Conservation (phyloP, 495 filamentous ascomycete genomes). For the Aspergillus incahuasiensis region DNA sequence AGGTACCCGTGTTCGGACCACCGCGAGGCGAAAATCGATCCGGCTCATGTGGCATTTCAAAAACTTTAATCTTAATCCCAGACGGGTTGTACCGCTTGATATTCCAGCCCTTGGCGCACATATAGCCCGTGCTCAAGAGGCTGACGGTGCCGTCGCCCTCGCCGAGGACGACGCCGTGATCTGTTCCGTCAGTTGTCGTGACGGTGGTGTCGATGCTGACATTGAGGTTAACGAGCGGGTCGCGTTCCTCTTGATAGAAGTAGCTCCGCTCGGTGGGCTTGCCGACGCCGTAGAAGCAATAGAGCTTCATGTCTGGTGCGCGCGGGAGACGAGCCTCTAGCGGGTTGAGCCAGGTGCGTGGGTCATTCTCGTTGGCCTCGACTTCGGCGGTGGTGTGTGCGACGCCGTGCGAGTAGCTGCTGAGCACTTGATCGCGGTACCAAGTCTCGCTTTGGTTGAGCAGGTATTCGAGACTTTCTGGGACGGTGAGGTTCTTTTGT, state of each 20-base stretch:
- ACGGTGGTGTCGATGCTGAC: slow-evolving; percentile 88
- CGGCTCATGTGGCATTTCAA: slow-evolving; percentile 95
- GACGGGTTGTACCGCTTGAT: slow-evolving; percentile 93
- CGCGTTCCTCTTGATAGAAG: slow-evolving; percentile 74
- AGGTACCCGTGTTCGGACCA: slow-evolving; percentile 80
- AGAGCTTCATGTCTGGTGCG: slow-evolving; percentile 90
- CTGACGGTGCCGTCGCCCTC: slow-evolving; percentile 96
- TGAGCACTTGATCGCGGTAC: slow-evolving; percentile 68
- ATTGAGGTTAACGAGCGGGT: slow-evolving; percentile 62
- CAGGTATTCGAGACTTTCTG: slow-evolving; percentile 72
- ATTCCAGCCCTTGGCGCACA: slow-evolving; percentile 90
- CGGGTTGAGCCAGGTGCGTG: slow-evolving; percentile 89
- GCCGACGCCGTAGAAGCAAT: slow-evolving; percentile 93
- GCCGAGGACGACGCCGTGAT: slow-evolving; percentile 87
- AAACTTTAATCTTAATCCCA: slow-evolving; percentile 71
- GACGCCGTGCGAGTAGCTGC: slow-evolving; percentile 82
- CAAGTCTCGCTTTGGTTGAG: slow-evolving; percentile 73
- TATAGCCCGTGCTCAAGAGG: slow-evolving; percentile 82
- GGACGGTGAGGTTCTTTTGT: slow-evolving; percentile 72
- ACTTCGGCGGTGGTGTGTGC: slow-evolving; percentile 78
- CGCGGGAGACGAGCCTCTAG: slow-evolving; percentile 84
- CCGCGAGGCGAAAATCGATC: slow-evolving; percentile 87
- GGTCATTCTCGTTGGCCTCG: slow-evolving; percentile 77
- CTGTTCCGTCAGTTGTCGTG: slow-evolving; percentile 58
- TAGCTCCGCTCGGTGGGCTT: slow-evolving; percentile 90